phyloP scores from a whole-genome alignment of 371 early-diverging fungal species.

The Lichtheimia hyalospora region DNA sequence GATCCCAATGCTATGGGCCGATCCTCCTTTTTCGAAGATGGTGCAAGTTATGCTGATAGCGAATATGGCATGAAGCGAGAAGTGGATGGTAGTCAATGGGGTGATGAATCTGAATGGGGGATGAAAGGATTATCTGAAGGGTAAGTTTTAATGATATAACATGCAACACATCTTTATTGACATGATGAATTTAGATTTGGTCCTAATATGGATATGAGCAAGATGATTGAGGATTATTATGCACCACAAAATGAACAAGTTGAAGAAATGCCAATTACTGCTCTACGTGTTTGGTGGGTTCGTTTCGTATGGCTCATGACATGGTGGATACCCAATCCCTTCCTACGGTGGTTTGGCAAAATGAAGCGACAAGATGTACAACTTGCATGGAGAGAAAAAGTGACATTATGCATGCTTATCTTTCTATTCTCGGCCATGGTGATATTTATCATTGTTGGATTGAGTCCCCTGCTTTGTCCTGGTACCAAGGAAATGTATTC shows the following conservation, averaged over 20 bases:
- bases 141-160: conserved; percentile 24
- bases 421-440: conserved; percentile 75
- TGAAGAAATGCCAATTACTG: conserved; percentile 55
- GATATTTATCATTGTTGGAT: conserved; percentile 89
- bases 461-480: conserved; percentile 89
- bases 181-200: conserved; percentile 35
- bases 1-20: conserved; percentile 20
- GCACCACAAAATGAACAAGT: conserved; percentile 23
- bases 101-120: conserved; percentile 57
- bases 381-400: conserved; percentile 97
- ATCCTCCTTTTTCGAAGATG: conserved; percentile 41
- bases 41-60: conserved; percentile 46
- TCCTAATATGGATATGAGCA: conserved; percentile 53
- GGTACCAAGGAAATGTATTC: conserved; percentile 67
- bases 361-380: conserved; percentile 85
- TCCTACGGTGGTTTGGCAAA: conserved; percentile 64
- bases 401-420: conserved; percentile 89
- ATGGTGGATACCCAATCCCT: conserved; percentile 84
- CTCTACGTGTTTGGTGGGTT: conserved; percentile 81
- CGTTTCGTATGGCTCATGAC: conserved; percentile 85
- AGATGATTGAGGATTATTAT: conserved; percentile 36
- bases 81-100: conserved; percentile 53
- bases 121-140: conserved; percentile 49
- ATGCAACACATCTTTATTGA: not conserved
- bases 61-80: conserved; percentile 50